phyloP scores from a whole-genome alignment of 371 early-diverging fungal species.

The Actinomortierella wolfii region DNA sequence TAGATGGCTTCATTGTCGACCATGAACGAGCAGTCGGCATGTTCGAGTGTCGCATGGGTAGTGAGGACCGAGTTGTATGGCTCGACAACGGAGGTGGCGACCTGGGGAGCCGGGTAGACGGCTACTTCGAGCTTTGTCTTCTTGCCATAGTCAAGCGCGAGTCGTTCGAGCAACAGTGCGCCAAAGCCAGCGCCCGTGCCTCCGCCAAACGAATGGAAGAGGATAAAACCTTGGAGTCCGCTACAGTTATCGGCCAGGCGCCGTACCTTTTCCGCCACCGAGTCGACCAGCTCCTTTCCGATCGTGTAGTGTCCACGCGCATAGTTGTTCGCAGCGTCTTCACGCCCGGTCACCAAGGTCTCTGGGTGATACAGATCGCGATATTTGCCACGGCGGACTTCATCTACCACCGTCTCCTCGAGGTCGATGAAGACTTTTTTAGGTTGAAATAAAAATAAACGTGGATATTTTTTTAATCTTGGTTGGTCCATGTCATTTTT shows the following conservation, averaged over 20 bases:
- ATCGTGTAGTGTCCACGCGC: conserved; percentile 99
- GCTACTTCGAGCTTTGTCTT: conserved; percentile 99
- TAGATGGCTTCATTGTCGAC: conserved; percentile 99
- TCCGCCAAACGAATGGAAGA: conserved; percentile 99
- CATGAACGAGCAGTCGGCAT: conserved; percentile 99
- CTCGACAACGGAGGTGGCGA: conserved; percentile 98
- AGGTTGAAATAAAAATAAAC: conserved; percentile 3
- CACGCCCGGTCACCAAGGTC: conserved; percentile 98
- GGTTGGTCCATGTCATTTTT: background rate
- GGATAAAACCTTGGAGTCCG: conserved; percentile 95
- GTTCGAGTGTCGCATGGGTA: conserved; percentile 98
- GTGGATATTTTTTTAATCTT: background rate
- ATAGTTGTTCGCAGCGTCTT: conserved; percentile 99
- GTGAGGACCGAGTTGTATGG: conserved; percentile 99
- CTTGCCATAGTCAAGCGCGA: conserved; percentile 97
- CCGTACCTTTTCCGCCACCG: conserved; percentile 94
- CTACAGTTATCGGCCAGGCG: conserved; percentile 97
- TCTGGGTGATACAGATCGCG: conserved; percentile 97
- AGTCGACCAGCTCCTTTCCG: conserved; percentile 98
- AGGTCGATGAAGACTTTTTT: conserved; percentile 82
- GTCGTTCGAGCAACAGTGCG: conserved; percentile 95
- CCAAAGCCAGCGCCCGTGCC: conserved; percentile 99
- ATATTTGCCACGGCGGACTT: conserved; percentile 88
- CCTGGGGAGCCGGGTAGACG: conserved; percentile 99
- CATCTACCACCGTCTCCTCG: conserved; percentile 92